Evolutionary conservation across 2,329 filamentous ascomycete genomes (phyloP), one percentile per base, ranked within the genome.

Genomic region (Diaporthe ilicicola): DNA sequence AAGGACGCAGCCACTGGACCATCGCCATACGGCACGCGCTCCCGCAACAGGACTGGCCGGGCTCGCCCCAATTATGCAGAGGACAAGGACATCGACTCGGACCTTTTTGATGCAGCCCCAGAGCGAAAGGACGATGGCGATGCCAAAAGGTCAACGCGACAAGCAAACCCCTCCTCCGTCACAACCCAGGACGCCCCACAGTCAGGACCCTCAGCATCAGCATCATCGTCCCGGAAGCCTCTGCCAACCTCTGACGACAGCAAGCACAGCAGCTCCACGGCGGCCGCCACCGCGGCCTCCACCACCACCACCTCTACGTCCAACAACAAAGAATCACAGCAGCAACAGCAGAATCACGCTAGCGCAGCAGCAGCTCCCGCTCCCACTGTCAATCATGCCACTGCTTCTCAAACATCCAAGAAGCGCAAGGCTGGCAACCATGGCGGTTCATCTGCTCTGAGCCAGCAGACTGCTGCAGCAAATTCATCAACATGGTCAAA

Each of bases 41-140:
- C 95, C 76, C 93, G 96, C 80, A 97, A 97, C 82, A 92, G 95
- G 78, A 91, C 89, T 70, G 92, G 93, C 77, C 90, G 88, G 75
- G 88, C 92, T 76, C 93, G 96, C 76, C 91, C 92, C 75, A 99
- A 99, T 82, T 99, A 99, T 82, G 95, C 96, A 64, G 96, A 99
- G 83, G 93, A 95, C 82, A 93, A 89, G 82, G 95, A 98, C 81
- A 87, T 95, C 76, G 95, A 98, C 77, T 90, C 93, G 82, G 96
- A 98, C 72, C 82, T 87, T 79, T 94, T 94, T 80, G 95, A 98
- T 77, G 88, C 87, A 79, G 84, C 87, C 78, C 80, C 84, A 67
- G 82, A 88, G 75, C 85, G 86, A 77, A 87, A 89, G 75, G 86
- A 89, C 19, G 84, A 84, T 69, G 55, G 64, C 50, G 87, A 89